Evolutionary conservation across 148 eudicot genomes (phyloP), one percentile per base, ranked within the genome.

Genomic region (Amaranthus cruentus): DNA sequence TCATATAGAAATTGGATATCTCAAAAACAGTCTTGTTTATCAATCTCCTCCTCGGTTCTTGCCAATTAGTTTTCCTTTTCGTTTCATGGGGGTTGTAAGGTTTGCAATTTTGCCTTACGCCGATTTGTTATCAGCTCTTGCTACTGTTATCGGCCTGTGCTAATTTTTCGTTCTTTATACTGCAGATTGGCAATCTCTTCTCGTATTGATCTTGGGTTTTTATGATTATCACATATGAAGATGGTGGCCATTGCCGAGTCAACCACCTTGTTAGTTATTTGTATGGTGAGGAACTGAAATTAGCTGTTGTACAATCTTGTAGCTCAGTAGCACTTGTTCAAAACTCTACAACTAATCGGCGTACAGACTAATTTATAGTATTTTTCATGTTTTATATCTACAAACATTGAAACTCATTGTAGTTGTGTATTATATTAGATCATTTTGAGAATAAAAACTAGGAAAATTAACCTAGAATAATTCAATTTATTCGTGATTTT

Each of bases 141-240:
- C 15, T 10, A 63, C 14, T 13, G 48, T 63, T 44, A 9, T 42
- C n/a, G n/a, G 6, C 49, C 48, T 47, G 6, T 62, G 47, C 11
- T 62, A 11, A 63, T 68, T 11, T n/a, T 9, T 52, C 38, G 11
- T 7, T 68, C 47, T 12, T 21, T 38, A 10, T 68, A 3, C 47
- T 68, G 71, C 71, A 68, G 71, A 58, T 68, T 68, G 51, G 59
- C 48, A 52, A 52, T 28, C 13, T 5, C 11, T 55, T 51, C 42
- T 21, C 58, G 14, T 28, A 58, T 58, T 68, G 3, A 68, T 2
- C 59, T 52, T 12, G 59, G 71, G 28, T 66, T 57, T 9, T 28
- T 3, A 9, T 48, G 15, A 44, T 63, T 63, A 8, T 14, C 50
- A 28, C 49, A 14, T 9, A 44, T 63, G 68, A 12, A 63, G 50